Percentiles rank a stretch among this genome's conserved stretches.
These are phyloP conservation scores for Inga leiocalycina DNA, from an alignment of 306 rosid species.

Conservation along the genomic window DNA sequence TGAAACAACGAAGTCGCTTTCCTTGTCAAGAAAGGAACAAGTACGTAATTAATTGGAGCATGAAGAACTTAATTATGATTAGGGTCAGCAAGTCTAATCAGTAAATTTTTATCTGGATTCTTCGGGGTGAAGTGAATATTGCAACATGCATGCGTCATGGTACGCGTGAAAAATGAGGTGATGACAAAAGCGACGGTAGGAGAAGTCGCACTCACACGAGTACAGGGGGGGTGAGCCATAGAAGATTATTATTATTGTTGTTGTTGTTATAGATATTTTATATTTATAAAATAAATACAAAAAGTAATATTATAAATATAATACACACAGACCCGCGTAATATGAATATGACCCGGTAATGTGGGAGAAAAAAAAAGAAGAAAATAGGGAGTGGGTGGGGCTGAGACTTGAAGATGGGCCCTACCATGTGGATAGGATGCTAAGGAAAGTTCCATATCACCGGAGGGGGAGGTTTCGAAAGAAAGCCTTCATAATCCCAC, in stretches of 20 bases:
- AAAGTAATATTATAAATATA: too few relatives aligned
- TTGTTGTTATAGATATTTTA: too few relatives aligned
- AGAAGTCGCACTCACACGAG: background rate
- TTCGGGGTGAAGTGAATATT: background rate
- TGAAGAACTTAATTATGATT: background rate
- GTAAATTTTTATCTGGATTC: background rate
- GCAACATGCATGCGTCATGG: conserved; percentile 12
- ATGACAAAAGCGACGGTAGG: background rate
- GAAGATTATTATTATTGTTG: background rate
- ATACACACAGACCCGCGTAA: background rate
- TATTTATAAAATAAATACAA: too few relatives aligned
- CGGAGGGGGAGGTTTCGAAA: background rate
- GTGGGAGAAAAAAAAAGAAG: background rate
- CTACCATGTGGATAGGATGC: background rate
- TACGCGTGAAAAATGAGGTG: background rate
- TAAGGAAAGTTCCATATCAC: background rate
- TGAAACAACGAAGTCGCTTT: background rate
- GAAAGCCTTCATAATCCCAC: background rate
- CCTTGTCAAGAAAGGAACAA: background rate
- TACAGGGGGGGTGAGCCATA: background rate
- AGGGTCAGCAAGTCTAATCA: background rate
- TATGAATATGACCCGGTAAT: background rate
- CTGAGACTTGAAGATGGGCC: background rate
- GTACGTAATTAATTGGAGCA: background rate
- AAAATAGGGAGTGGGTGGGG: background rate